Evolutionary conservation across 257 asterid genomes (phyloP), one percentile per base, ranked within the genome.

Genomic region (Scutellaria barbata): DNA sequence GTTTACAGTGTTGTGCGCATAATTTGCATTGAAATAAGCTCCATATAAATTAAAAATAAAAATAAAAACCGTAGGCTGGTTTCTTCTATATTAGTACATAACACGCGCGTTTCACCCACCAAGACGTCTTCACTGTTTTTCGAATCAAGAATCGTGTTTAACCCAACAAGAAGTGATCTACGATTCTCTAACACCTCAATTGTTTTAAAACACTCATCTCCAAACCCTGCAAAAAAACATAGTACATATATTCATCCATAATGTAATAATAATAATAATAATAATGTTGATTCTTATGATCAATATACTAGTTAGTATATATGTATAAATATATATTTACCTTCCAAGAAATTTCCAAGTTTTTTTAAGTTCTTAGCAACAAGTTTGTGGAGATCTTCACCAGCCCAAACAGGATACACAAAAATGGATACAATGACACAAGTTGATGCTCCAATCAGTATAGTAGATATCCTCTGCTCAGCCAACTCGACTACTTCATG

Each of bases 371-470:
- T 82, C 5, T 66, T 33, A 30, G 94, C 94, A 0, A 87, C 84
- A 3, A 85, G 91, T 7, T 74, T 66, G 80, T 88, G 96, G 39
- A 88, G 97, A 76, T 90, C 97, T 54, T 85, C 82, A 14, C 97
- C 97, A 5, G 97, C 88, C 95, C 97, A 90, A 0, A 88, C 96
- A 6, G 97, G 97, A 35, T 51, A 87, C 1, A 88, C 80, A 8
- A 84, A 59, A 59, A 86, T 78, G 37, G 94, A 90, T 7, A 90
- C 79, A 3, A 84, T 22, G 18, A 90, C 66, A 68, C 92, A 87
- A 46, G 87, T 66, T 1, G 86, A 74, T 22, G 87, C 96, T 51
- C 97, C 97, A 8, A 90, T 79, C 8, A 85, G 64, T 57, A 90
- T 54, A 8, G 97, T 87, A 9, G 78, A 86, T 7, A 90, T 39